Percentiles rank a stretch among this genome's conserved stretches.
These are phyloP conservation scores for Acanthamoeba sp. DNA, from an alignment of 208 protist species.

Conservation along the genomic window DNA sequence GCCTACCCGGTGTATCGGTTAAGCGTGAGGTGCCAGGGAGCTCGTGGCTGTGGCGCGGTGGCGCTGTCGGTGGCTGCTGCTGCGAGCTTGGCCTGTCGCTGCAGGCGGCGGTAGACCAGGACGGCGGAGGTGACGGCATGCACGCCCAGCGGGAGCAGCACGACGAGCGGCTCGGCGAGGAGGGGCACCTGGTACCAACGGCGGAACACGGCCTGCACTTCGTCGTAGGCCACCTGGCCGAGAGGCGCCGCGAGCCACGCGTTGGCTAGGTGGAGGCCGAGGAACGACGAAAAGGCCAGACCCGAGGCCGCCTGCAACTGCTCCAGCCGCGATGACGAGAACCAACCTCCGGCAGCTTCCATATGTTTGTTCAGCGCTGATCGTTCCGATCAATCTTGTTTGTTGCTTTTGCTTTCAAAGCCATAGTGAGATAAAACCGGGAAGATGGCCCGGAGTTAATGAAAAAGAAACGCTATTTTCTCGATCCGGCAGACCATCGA, in stretches of 20 bases:
- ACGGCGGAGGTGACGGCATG: not conserved
- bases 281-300: slow-evolving; percentile 25
- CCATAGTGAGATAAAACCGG: too few relatives aligned
- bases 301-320: not conserved
- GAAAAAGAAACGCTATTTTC: too few relatives aligned
- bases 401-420: too few relatives aligned
- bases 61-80: not conserved
- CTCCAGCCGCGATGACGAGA: not conserved
- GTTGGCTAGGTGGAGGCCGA: not conserved
- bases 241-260: not conserved
- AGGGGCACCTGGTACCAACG: not conserved
- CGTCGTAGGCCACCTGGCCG: slow-evolving; percentile 21
- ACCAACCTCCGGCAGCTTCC: not conserved
- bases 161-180: not conserved
- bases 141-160: not conserved
- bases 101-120: not conserved
- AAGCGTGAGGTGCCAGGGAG: not conserved
- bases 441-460: too few relatives aligned
- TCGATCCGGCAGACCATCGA: too few relatives aligned
- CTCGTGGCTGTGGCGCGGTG: not conserved
- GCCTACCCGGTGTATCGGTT: not conserved
- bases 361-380: not conserved
- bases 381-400: not conserved
- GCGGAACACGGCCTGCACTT: slow-evolving; percentile 17
- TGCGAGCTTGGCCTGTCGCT: not conserved